Evolutionary conservation across 2,329 filamentous ascomycete genomes (phyloP), one percentile per base, ranked within the genome.

Genomic region (Ophiostoma angusticollis): DNA sequence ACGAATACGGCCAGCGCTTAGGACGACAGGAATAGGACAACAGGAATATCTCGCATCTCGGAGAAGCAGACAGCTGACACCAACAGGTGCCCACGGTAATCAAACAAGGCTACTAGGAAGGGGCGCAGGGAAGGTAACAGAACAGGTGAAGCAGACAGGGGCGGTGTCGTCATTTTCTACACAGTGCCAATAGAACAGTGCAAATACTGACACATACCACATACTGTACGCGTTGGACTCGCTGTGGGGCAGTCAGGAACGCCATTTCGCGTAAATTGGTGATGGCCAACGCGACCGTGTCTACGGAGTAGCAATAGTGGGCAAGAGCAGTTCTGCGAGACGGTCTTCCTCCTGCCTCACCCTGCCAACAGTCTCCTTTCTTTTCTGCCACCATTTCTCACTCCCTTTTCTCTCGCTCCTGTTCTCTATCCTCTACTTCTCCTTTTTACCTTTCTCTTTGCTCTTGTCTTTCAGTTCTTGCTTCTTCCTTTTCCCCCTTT

Each of bases 211-310:
- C n/a, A n/a, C n/a, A n/a, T n/a, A n/a, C n/a, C n/a, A n/a, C 17
- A 14, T 23, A 3, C 12, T 33, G n/a, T 33, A 29, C 25, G 24
- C 19, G 12, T 14, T 22, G 14, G 7, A 37, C 41, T 25, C 37
- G 37, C 36, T 30, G n/a, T n/a, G 37, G 37, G 25, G 32, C 31
- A 16, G 21, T 16, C 14, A 17, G 14, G 22, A 18, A 8, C 23
- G 25, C 33, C 22, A 21, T 40, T 41, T 37, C 44, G 44, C 44
- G 45, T 46, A 39, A 45, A 44, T 42, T 31, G 42, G 30, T 31
- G 19, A 34, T 36, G 18, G 7, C 5, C 21, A 23, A 14, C 27
- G 42, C n/a, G 45, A 34, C 40, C 14, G 24, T 12, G 22, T 38
- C 38, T 43, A 21, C 16, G 17, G 18, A n/a, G n/a, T 25, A 17